Conservation (phyloP, 768 basidiomycete species). For the Cubamyces sp. region DNA sequence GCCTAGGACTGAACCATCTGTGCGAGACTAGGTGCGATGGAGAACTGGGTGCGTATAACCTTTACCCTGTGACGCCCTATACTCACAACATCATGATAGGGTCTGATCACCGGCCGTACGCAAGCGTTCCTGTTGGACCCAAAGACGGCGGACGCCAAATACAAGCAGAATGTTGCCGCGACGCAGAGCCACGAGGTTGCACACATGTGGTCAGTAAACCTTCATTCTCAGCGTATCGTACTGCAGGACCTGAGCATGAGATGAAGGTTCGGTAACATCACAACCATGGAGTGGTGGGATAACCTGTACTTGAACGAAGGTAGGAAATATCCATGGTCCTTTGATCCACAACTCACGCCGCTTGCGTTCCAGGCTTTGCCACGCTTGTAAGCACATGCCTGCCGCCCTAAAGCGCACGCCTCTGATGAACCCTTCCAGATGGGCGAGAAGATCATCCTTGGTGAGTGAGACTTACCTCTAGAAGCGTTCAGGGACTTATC, state of each 20-base stretch:
- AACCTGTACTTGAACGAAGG: slow-evolving; percentile 85
- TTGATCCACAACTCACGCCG: too few relatives aligned
- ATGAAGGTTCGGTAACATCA: slow-evolving; percentile 86
- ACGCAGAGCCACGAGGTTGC: slow-evolving; percentile 88
- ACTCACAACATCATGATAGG: background rate
- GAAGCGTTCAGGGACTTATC: slow-evolving; percentile 8
- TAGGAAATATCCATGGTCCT: slow-evolving; percentile 27
- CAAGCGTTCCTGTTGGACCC: slow-evolving; percentile 81
- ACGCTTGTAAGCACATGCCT: slow-evolving; percentile 54
- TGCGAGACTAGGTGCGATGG: slow-evolving; percentile 71
- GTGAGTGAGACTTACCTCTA: slow-evolving; percentile 42
- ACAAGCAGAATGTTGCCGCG: slow-evolving; percentile 76
- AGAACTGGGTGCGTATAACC: slow-evolving; percentile 71
- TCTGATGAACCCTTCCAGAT: slow-evolving; percentile 45
- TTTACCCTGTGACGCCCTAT: background rate
- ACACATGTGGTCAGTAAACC: slow-evolving; percentile 67
- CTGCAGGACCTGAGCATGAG: background rate
- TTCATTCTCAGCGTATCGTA: background rate
- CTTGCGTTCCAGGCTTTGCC: slow-evolving; percentile 63
- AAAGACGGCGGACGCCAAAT: slow-evolving; percentile 68
- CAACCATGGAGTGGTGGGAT: slow-evolving; percentile 95
- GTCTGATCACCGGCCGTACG: slow-evolving; percentile 66
- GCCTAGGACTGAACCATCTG: background rate
- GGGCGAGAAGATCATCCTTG: slow-evolving; percentile 86
- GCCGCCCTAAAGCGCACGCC: background rate